Conservation (phyloP, 768 basidiomycete species). For the Calocera viscosa region DNA sequence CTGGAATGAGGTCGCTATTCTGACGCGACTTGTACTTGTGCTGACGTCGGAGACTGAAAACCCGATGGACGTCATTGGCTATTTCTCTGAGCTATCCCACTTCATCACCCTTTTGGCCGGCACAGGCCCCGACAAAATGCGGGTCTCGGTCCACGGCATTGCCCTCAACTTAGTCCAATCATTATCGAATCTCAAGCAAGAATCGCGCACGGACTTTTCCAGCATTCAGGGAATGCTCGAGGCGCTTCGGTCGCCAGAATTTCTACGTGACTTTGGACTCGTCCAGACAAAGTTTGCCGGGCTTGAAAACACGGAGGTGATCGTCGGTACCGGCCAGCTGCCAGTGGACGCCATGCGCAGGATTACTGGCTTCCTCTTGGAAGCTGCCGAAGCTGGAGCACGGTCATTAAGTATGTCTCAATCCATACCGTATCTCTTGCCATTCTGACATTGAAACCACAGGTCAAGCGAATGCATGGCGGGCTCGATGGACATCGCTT, state of each 20-base stretch:
- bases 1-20: constrained; percentile 71
- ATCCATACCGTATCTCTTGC: background rate
- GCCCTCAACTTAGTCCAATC: constrained; percentile 73
- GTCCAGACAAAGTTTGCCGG: constrained; percentile 54
- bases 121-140: constrained; percentile 57
- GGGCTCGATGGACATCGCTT: constrained; percentile 85
- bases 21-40: constrained; percentile 61
- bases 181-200: constrained; percentile 43
- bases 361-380: constrained; percentile 49
- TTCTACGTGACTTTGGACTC: constrained; percentile 62
- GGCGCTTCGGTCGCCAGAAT: constrained; percentile 43
- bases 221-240: constrained; percentile 37
- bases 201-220: constrained; percentile 32
- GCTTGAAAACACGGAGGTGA: constrained; percentile 33
- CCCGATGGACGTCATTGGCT: constrained; percentile 56
- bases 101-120: constrained; percentile 65
- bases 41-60: constrained; percentile 57
- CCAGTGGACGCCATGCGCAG: constrained; percentile 54
- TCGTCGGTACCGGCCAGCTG: constrained; percentile 34
- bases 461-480: constrained; percentile 80
- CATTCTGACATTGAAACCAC: background rate
- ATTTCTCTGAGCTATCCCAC: constrained; percentile 72
- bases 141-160: constrained; percentile 71
- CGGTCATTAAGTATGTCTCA: constrained; percentile 50
- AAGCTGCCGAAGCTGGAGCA: constrained; percentile 50